Evolutionary conservation across 2,329 filamentous ascomycete genomes (phyloP), one percentile per base, ranked within the genome.

Genomic region (Diaporthe caulivora): DNA sequence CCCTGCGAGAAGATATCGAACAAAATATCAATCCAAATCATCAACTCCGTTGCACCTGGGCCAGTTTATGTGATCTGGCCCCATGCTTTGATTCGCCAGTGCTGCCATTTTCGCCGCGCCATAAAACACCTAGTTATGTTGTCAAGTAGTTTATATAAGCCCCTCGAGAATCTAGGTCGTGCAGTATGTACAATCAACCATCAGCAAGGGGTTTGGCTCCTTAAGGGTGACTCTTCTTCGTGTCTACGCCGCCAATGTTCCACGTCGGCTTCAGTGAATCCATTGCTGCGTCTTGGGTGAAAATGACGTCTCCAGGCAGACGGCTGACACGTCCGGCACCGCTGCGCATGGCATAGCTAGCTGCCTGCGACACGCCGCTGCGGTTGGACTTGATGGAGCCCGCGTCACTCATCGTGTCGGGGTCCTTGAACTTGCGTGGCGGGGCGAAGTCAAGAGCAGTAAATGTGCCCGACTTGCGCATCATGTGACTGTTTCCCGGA

Each of bases 281-380:
- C 72, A 85, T 83, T 81, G 96, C 83, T 72, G 94, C 90, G 44
- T 93, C 90, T 79, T 88, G 88, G 4, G 94, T 95, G 76, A 95
- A 95, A 73, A 97, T 94, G 55, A 92, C 90, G 77, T 95, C 94
- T 73, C 91, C 92, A 0, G 95, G 95, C 75, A 98, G 89, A 65
- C 94, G 92, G 80, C 94, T 97, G 76, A 98, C 91, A 76, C 95
- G 93, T 79, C 97, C 96, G 58, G 95, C 95, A 76, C 95, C 95
- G 72, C 86, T 89, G 76, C 95, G 93, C 78, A 98, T 92, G 78
- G 94, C 93, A 75, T 91, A 86, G 68, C 91, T 84, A 80, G 95
- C 90, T 68, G 88, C 84, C 5, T 90, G 87, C 7, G 94, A 97
- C 78, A 97, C 92, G 67, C 93, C 95, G 55, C 92, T 94, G 65